A percentile compares a stretch with the other conserved stretches of the same genome.
phyloP scores from a whole-genome alignment of 2,329 filamentous ascomycete genomes.

The Alternaria panax region DNA sequence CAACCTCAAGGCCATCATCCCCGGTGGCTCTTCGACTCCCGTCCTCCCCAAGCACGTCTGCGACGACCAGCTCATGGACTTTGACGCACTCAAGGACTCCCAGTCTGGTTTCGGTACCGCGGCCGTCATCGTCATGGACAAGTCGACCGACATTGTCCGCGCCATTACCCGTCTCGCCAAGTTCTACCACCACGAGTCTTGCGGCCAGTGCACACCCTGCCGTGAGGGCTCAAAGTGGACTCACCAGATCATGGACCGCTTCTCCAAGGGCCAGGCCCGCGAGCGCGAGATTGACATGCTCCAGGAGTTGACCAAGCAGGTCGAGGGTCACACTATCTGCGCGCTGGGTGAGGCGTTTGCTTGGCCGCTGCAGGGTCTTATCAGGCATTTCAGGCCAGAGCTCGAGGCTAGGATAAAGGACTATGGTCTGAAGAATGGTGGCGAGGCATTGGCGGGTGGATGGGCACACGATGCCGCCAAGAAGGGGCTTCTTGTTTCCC shows the following conservation, averaged over 20 bases:
- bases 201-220: slow-evolving; percentile 99
- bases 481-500: slow-evolving; percentile 84
- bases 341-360: slow-evolving; percentile 97
- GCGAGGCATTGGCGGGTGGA: slow-evolving; percentile 81
- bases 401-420: slow-evolving; percentile 89
- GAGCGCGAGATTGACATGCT: slow-evolving; percentile 98
- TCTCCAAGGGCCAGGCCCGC: slow-evolving; percentile 88
- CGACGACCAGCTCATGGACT: slow-evolving; percentile 98
- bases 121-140: slow-evolving; percentile 99
- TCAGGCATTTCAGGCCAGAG: slow-evolving; percentile 97
- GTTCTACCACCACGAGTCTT: slow-evolving; percentile 98
- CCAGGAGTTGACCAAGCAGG: slow-evolving; percentile 98
- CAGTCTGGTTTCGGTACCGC: slow-evolving; percentile 97
- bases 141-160: slow-evolving; percentile 93
- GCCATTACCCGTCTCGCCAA: slow-evolving; percentile 91
- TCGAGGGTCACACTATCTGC: slow-evolving; percentile 98
- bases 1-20: slow-evolving; percentile 93
- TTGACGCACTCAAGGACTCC: slow-evolving; percentile 96
- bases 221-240: slow-evolving; percentile 99
- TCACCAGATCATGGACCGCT: slow-evolving; percentile 97
- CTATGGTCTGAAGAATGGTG: slow-evolving; percentile 76
- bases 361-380: slow-evolving; percentile 97
- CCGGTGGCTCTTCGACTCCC: slow-evolving; percentile 94
- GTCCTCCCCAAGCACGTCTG: slow-evolving; percentile 90
- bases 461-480: slow-evolving; percentile 78